These are phyloP conservation scores for Penicillium brevicompactum DNA, from an alignment of 2,329 filamentous ascomycete species.

Conservation along the genomic window DNA sequence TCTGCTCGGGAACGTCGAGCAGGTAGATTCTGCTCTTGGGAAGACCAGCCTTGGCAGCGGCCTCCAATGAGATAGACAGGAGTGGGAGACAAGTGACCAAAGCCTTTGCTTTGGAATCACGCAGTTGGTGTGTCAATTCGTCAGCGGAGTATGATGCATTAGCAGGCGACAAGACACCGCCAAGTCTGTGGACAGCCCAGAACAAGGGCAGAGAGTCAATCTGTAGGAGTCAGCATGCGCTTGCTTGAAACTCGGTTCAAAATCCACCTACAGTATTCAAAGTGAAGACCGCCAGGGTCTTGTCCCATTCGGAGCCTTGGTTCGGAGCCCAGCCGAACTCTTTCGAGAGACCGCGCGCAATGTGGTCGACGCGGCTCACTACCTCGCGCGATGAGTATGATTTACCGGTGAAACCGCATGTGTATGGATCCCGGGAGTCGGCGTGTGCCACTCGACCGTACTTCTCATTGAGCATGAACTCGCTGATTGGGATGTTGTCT, in stretches of 20 bases:
- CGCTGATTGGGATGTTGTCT: constrained; percentile 71
- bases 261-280: constrained; percentile 68
- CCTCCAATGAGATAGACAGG: constrained; percentile 64
- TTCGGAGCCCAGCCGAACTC: constrained; percentile 72
- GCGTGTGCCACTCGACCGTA: constrained; percentile 67
- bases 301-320: constrained; percentile 76
- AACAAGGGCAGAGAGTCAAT: constrained; percentile 74
- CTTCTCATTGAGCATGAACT: constrained; percentile 75
- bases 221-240: constrained; percentile 40
- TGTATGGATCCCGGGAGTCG: constrained; percentile 70
- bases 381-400: constrained; percentile 66
- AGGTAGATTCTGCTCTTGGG: constrained; percentile 68
- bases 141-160: constrained; percentile 72
- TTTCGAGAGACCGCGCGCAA: constrained; percentile 69
- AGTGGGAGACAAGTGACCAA: constrained; percentile 73
- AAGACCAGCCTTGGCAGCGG: constrained; percentile 65
- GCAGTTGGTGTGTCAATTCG: constrained; percentile 73
- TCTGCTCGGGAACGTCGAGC: constrained; percentile 64
- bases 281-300: constrained; percentile 75
- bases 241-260: background rate
- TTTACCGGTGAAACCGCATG: constrained; percentile 72
- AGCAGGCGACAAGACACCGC: constrained; percentile 73
- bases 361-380: constrained; percentile 64
- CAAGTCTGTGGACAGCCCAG: constrained; percentile 73
- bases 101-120: constrained; percentile 67